These are phyloP conservation scores for Aspergillus awamori DNA, from an alignment of 2,329 filamentous ascomycete species.

Conservation along the genomic window DNA sequence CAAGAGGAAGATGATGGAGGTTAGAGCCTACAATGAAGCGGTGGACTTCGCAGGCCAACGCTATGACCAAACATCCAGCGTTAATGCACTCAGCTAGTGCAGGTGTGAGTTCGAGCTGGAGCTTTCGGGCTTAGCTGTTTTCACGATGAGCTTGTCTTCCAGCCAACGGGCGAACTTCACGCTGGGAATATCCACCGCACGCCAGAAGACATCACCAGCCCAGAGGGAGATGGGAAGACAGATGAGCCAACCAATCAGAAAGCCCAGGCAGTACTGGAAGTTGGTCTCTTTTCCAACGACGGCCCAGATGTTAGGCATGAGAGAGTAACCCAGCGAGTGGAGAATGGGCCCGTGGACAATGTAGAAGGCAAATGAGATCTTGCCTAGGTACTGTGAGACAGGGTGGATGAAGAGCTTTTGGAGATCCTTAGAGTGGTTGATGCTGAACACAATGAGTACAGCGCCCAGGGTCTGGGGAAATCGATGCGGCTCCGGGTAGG, in stretches of 20 bases:
- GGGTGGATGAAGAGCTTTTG: slow-evolving; percentile 46
- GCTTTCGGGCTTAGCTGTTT: slow-evolving; percentile 16
- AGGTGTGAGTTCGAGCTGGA: slow-evolving; percentile 6
- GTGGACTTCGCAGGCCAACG: too few species aligned
- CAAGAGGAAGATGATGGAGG: too few species aligned
- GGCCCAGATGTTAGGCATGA: slow-evolving; percentile 47
- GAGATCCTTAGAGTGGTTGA: slow-evolving; percentile 45
- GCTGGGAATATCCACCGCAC: slow-evolving; percentile 56
- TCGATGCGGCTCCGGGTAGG: slow-evolving; percentile 47
- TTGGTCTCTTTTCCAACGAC: slow-evolving; percentile 44
- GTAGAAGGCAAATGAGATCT: slow-evolving; percentile 53
- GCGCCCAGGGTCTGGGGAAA: slow-evolving; percentile 50
- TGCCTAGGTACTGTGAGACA: slow-evolving; percentile 50
- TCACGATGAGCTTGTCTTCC: slow-evolving; percentile 41
- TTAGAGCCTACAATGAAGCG: too few species aligned
- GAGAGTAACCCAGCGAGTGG: slow-evolving; percentile 47
- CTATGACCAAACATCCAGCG: background rate
- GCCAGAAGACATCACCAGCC: slow-evolving; percentile 63
- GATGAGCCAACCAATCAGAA: slow-evolving; percentile 43
- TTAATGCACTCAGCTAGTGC: slow-evolving; percentile 15
- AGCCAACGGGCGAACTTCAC: slow-evolving; percentile 56
- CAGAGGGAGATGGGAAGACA: slow-evolving; percentile 53
- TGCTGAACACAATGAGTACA: slow-evolving; percentile 46
- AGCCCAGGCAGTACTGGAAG: slow-evolving; percentile 43
- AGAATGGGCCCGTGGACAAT: slow-evolving; percentile 51